Conservation (phyloP, 192 early-diverging fungal species). For the Diversispora eburnea region DNA sequence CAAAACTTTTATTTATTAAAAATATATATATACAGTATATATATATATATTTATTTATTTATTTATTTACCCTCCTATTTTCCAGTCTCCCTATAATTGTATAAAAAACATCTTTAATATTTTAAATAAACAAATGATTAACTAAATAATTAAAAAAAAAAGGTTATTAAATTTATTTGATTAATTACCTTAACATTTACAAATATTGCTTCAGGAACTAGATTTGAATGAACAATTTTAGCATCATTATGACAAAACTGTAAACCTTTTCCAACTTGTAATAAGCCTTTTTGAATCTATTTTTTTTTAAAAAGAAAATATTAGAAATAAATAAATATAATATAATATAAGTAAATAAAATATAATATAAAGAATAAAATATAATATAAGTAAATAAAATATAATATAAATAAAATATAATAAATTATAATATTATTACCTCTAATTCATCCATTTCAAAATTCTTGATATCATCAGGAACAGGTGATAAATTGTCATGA, state of each 20-base stretch:
- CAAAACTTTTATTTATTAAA: background rate
- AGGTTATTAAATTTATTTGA: constrained; percentile 8
- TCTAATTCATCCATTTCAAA: constrained; percentile 77
- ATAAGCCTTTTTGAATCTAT: constrained; percentile 73
- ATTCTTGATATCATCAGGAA: constrained; percentile 44
- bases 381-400: background rate
- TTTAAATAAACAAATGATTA: background rate
- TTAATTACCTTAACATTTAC: constrained; percentile 62
- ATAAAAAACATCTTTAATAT: background rate
- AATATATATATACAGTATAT: background rate
- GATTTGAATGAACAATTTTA: constrained; percentile 67
- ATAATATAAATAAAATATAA: background rate
- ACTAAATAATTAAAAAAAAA: background rate
- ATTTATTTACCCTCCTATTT: constrained; percentile 59
- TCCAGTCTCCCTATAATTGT: constrained; percentile 67
- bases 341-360: background rate
- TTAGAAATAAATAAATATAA: too few species aligned
- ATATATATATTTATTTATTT: background rate
- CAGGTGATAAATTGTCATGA: constrained; percentile 42
- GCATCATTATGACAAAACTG: constrained; percentile 74
- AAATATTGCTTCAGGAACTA: constrained; percentile 70
- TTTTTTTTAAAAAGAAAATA: too few species aligned
- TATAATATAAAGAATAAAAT: background rate
- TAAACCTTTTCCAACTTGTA: constrained; percentile 70
- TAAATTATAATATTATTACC: constrained; percentile 30